Evolutionary conservation across 306 rosid genomes (phyloP), one percentile per base, ranked within the genome.

Genomic region (Cotoneaster glaucophyllus): DNA sequence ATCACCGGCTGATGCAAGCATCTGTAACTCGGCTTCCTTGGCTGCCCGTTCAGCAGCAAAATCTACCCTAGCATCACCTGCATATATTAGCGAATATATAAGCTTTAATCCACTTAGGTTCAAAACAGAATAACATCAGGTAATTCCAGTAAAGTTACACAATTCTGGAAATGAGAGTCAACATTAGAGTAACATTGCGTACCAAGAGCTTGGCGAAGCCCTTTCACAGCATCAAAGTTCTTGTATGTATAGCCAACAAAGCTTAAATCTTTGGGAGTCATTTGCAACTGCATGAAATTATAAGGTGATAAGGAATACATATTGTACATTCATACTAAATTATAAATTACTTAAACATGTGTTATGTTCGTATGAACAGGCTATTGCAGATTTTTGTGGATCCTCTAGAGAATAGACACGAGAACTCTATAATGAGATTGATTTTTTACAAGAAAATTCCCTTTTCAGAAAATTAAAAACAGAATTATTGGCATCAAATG

Each of bases 171-270:
- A 77, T 25, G 39, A 66, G 64, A 74, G 54, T 50, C 28, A 52
- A 64, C 75, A 76, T 29, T 69, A 41, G 74, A 74, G 72, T 71
- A n/a, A 77, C 41, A 64, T 67, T 78, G 70, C 88, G 73, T 90
- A 95, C 98, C 95, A 69, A 82, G 75, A 74, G 95, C 86, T 66
- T 82, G 95, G 54, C 88, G 93, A 84, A 90, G 96, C 81, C 91
- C 98, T 83, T 92, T 92, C 67, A 95, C 96, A 43, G 98, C 98
- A 88, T 94, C 98, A 5, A 94, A 91, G 86, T 94, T 94, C 89
- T 94, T 94, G 95, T 91, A 94, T 53, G 98, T 95, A 70, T 95
- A 95, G 26, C 98, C 98, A 71, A 95, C 98, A 73, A 95, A 95
- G 87, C 84, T 95, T 54, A 95, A 87, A 86, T 95, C 98, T 85